These are phyloP conservation scores for Cadophora sp. DNA, from an alignment of 2,329 filamentous ascomycete genomes.

Conservation along the genomic window DNA sequence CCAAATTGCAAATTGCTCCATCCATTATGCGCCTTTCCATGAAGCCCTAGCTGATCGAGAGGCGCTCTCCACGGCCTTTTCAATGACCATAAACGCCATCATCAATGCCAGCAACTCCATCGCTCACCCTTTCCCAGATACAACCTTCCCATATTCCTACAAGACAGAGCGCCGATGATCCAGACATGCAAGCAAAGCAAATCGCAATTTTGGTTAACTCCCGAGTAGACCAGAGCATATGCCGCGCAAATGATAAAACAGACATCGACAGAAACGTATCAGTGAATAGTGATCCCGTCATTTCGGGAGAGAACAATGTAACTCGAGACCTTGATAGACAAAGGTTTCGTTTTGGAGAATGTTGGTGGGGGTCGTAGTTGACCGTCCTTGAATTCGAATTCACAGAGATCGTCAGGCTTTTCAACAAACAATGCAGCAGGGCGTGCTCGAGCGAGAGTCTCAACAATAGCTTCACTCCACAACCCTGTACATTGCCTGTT, in stretches of 20 bases:
- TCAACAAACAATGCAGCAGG: constrained; percentile 66
- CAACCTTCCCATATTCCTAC: constrained; percentile 14
- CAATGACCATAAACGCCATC: constrained; percentile 19
- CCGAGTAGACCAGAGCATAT: neutral
- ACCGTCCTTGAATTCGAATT: constrained; percentile 65
- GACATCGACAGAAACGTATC: neutral
- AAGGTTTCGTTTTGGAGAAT: constrained; percentile 38
- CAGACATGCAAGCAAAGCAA: constrained; percentile 9
- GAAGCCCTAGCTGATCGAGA: neutral
- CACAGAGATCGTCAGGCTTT: constrained; percentile 68
- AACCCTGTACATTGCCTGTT: constrained; percentile 69
- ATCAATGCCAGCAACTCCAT: constrained; percentile 23
- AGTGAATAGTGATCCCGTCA: constrained; percentile 40
- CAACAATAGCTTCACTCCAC: constrained; percentile 73
- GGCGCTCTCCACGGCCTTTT: neutral
- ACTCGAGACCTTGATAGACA: constrained; percentile 42
- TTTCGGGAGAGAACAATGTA: constrained; percentile 35
- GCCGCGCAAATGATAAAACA: constrained; percentile 8
- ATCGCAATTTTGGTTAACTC: constrained; percentile 6
- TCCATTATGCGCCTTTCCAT: constrained; percentile 17
- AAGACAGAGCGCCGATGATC: constrained; percentile 13
- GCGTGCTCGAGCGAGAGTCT: constrained; percentile 63
- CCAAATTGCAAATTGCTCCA: neutral
- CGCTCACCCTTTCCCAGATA: constrained; percentile 14
- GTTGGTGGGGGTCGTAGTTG: constrained; percentile 45